A percentile compares a stretch with the other conserved stretches of the same genome.
phyloP scores from a whole-genome alignment of 2,329 filamentous ascomycete species.

The Chrysoporthe cubensis region DNA sequence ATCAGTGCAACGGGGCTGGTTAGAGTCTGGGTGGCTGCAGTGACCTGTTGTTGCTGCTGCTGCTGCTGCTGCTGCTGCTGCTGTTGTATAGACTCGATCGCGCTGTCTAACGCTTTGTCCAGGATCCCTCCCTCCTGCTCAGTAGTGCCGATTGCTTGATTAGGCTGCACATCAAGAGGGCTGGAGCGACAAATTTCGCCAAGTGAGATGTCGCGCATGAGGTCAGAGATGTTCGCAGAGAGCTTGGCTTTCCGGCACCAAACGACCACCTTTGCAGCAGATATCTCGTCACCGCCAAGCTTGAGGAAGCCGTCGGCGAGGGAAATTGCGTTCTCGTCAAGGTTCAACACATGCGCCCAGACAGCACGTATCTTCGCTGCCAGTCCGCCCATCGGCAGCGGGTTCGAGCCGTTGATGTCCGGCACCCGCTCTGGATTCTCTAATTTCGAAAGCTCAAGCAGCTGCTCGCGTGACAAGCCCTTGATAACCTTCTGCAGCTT shows the following conservation, averaged over 20 bases:
- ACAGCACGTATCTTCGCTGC: constrained; percentile 53
- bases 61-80: constrained; percentile 15
- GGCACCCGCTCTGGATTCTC: constrained; percentile 43
- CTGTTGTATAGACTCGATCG: constrained; percentile 16
- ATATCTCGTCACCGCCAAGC: constrained; percentile 50
- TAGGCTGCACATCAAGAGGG: neutral
- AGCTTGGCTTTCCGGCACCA: constrained; percentile 49
- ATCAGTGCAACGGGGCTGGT: constrained; percentile 20
- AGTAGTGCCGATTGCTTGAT: neutral
- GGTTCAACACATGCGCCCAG: constrained; percentile 50
- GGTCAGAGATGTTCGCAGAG: constrained; percentile 45
- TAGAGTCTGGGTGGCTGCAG: constrained; percentile 7
- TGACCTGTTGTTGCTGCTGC: constrained; percentile 7
- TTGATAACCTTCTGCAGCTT: constrained; percentile 51
- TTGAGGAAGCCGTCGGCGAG: constrained; percentile 50
- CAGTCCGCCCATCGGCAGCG: constrained; percentile 50
- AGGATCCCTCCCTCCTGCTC: neutral
- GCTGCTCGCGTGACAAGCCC: constrained; percentile 47
- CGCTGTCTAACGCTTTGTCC: constrained; percentile 11
- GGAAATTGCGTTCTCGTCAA: constrained; percentile 46
- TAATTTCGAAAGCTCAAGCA: constrained; percentile 46
- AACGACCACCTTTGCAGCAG: constrained; percentile 49
- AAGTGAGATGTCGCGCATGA: constrained; percentile 47
- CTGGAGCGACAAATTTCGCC: constrained; percentile 38
- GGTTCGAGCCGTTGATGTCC: constrained; percentile 43